Evolutionary conservation across 495 filamentous ascomycete genomes (phyloP), one percentile per base, ranked within the genome.

Genomic region (Opeltia flavorubescens): DNA sequence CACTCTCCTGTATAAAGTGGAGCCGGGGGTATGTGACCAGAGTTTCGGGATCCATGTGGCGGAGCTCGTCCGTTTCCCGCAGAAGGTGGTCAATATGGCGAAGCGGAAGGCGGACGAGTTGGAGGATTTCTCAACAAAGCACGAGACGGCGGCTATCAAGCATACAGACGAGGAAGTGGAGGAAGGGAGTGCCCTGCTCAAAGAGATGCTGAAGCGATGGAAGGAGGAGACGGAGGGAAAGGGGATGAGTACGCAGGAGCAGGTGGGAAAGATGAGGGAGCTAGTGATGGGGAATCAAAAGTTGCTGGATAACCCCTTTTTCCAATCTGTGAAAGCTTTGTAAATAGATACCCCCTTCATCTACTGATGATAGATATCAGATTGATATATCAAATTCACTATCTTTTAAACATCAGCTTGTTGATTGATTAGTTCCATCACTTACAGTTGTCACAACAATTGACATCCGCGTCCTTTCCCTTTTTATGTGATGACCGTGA

Each of bases 31-130:
- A 54, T 94, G 87, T 66, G 91, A 99, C 60, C 91, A 98, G 62
- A 86, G 80, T 30, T 98, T 98, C 64, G 91, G 91, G 54, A 98
- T 98, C 59, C 91, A 98, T 62, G 91, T 99, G 11, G 91, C 91
- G 8, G 91, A 99, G 66, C 76, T 99, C 1, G 91, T 99, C 7
- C 77, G 89, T n/a, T 99, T 99, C 70, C 91, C 91, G 2, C 78
- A 84, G 44, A 99, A 96, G 64, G 91, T 99, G 4, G 84, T 99
- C 45, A 87, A 87, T 55, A 99, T 96, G 91, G 91, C 91, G 23
- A 94, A 93, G 66, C 77, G 91, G 50, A 96, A 96, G 66, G 91
- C 91, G 1, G 91, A 95, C 61, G 91, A 99, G 70, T 71, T 99
- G 15, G 91, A 99, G 62, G 91, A 98, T 61, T 98, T 98, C 0